Conservation (phyloP, 1,284 basidiomycete species). For the Cryptococcus wingfieldii region DNA sequence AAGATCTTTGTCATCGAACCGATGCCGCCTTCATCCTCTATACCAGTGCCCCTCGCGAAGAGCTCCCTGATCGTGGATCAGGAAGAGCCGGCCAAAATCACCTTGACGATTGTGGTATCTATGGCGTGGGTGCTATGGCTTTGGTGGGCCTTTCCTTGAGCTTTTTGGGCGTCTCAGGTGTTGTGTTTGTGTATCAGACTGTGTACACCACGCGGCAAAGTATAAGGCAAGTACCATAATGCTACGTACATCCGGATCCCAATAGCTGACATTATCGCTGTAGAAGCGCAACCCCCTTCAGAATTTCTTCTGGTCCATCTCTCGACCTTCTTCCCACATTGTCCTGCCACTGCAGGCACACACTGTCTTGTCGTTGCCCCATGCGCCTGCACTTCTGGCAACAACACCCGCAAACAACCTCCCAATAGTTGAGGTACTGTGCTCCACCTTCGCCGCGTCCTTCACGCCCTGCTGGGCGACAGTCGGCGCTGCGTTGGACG, state of each 20-base stretch:
- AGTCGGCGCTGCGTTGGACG: not conserved
- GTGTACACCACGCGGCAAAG: not conserved
- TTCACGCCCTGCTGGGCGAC: not conserved
- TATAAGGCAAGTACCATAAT: not conserved
- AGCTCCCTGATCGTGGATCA: too few relatives aligned
- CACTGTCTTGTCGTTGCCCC: conserved; percentile 51
- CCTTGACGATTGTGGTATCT: not conserved
- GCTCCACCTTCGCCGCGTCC: conserved; percentile 1
- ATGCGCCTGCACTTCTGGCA: conserved; percentile 47
- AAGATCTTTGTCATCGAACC: conserved; percentile 28
- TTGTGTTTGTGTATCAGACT: not conserved
- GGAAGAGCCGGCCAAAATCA: too few relatives aligned
- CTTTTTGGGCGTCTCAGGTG: not conserved
- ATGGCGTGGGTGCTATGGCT: conserved; percentile 14
- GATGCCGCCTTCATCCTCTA: not conserved
- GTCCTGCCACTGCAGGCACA: conserved; percentile 50
- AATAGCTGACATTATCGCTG: too few relatives aligned
- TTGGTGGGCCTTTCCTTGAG: conserved; percentile 14
- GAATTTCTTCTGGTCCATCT: conserved; percentile 42
- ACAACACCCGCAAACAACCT: conserved; percentile 49
- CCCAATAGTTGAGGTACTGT: conserved; percentile 19
- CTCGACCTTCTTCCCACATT: conserved; percentile 51
- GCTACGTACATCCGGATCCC: not conserved
- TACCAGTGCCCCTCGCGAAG: too few relatives aligned
- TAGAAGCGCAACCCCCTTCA: not conserved